phyloP scores from a whole-genome alignment of 192 early-diverging fungal genomes.

The Coemansia guatemalensis region DNA sequence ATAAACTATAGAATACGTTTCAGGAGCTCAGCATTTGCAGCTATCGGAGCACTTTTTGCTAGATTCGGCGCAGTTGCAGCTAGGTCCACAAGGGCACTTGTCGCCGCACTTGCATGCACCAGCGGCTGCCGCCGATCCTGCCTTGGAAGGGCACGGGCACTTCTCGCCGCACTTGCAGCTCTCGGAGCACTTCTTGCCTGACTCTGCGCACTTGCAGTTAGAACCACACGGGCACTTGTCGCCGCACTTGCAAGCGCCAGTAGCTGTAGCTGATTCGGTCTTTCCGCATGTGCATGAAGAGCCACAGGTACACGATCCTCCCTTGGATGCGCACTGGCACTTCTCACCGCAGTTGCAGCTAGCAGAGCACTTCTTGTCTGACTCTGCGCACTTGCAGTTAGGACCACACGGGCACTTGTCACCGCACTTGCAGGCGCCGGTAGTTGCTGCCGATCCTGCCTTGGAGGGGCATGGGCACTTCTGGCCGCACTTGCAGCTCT shows the following conservation, averaged over 20 bases:
- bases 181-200: conserved; percentile 13
- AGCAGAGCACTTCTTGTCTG: conserved; percentile 15
- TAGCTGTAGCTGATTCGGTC: background rate
- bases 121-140: background rate
- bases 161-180: conserved; percentile 21
- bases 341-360: conserved; percentile 17
- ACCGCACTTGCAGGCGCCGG: background rate
- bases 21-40: conserved; percentile 16
- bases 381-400: conserved; percentile 20
- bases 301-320: conserved; percentile 14
- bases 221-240: conserved; percentile 3
- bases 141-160: conserved; percentile 3
- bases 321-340: background rate
- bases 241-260: background rate
- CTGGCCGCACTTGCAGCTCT: conserved; percentile 21
- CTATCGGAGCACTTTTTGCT: conserved; percentile 15
- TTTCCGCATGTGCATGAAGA: conserved; percentile 9
- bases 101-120: background rate
- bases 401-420: conserved; percentile 6
- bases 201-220: conserved; percentile 21
- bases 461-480: conserved; percentile 2
- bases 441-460: background rate
- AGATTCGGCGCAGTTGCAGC: conserved; percentile 20
- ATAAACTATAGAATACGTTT: background rate
- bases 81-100: conserved; percentile 6